Conservation (phyloP, 23 red algal genomes). For the Agarophyton chilense region DNA sequence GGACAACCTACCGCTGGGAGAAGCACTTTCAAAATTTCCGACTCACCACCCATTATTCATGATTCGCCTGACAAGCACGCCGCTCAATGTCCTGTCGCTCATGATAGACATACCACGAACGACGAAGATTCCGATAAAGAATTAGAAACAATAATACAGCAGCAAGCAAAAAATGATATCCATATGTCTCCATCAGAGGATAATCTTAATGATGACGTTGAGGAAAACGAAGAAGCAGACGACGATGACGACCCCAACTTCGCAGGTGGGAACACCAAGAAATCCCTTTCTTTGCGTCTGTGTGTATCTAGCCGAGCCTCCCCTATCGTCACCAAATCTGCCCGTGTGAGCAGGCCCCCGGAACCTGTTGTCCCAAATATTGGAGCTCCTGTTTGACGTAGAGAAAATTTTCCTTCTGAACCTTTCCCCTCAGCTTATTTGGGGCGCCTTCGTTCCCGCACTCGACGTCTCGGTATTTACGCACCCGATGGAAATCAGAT, state of each 20-base stretch:
- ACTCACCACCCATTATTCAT: not conserved
- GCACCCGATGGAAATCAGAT: not conserved
- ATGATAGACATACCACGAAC: not conserved
- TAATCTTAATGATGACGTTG: not conserved
- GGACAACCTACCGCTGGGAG: slow-evolving; percentile 13
- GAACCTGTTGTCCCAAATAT: too few species aligned
- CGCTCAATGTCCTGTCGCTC: not conserved
- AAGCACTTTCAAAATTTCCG: not conserved
- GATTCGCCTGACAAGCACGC: too few species aligned
- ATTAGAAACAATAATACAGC: not conserved
- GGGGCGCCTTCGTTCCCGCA: not conserved
- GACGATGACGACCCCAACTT: not conserved
- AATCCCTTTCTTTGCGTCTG: not conserved
- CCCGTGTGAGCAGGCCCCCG: slow-evolving; percentile 42
- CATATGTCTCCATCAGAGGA: too few species aligned
- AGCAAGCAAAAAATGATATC: not conserved
- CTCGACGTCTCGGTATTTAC: not conserved
- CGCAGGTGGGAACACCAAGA: not conserved
- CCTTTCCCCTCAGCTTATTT: too few species aligned
- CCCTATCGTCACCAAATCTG: slow-evolving; percentile 33
- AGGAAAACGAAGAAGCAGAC: not conserved
- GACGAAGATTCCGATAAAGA: not conserved
- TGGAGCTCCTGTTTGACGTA: too few species aligned
- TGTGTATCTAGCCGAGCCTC: not conserved
- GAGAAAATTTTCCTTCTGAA: too few species aligned